These are phyloP conservation scores for Auricularia cornea DNA, from an alignment of 768 basidiomycete species.

Conservation along the genomic window DNA sequence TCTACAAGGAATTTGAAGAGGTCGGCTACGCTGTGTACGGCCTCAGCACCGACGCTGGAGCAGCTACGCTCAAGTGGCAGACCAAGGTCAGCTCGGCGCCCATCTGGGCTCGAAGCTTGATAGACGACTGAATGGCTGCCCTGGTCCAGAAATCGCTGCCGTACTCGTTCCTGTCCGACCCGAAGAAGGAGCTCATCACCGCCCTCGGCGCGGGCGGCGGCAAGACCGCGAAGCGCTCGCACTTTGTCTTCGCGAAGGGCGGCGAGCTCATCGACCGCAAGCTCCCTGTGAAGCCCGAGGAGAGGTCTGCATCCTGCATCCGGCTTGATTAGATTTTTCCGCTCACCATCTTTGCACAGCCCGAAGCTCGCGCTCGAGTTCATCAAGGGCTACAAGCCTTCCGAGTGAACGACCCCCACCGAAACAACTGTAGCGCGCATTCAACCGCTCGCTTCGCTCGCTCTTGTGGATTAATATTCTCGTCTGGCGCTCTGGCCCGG, in stretches of 20 bases:
- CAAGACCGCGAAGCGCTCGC: slow-evolving; percentile 82
- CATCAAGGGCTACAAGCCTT: slow-evolving; percentile 35
- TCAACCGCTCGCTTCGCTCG: no score
- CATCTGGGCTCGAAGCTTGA: no score
- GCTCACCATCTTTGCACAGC: slow-evolving; percentile 27
- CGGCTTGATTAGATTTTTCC: neutral
- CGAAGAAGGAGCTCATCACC: slow-evolving; percentile 67
- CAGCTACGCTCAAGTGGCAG: slow-evolving; percentile 78
- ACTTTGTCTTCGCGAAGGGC: slow-evolving; percentile 89
- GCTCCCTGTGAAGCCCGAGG: slow-evolving; percentile 77
- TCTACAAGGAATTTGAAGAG: slow-evolving; percentile 64
- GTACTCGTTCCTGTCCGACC: slow-evolving; percentile 84
- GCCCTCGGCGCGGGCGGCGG: slow-evolving; percentile 74
- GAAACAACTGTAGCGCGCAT: no score
- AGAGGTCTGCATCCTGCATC: slow-evolving; percentile 57
- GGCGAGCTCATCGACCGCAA: slow-evolving; percentile 82
- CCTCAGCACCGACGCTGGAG: slow-evolving; percentile 67
- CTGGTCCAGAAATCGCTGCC: slow-evolving; percentile 74
- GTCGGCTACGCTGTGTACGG: slow-evolving; percentile 73
- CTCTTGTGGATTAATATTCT: no score
- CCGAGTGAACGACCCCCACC: no score
- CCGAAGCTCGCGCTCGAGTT: slow-evolving; percentile 59
- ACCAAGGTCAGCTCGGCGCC: slow-evolving; percentile 49
- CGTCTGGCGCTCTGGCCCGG: no score
- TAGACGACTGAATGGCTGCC: no score